Conservation (phyloP, 2,329 filamentous ascomycete genomes). For the Botrytis paeoniae region DNA sequence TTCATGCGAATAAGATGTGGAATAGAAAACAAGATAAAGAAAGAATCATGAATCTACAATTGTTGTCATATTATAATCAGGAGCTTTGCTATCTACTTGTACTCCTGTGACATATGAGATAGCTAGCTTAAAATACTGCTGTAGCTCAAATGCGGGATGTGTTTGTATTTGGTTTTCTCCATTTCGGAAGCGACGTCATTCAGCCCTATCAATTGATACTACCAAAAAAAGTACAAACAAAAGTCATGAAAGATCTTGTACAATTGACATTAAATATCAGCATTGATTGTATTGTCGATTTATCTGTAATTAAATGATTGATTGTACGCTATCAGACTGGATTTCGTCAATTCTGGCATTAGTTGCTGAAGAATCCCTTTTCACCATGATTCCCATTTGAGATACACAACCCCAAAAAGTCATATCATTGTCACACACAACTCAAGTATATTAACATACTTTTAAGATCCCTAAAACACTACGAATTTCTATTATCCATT, state of each 20-base stretch:
- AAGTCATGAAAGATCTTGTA: neutral
- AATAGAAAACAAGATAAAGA: neutral
- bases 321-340: neutral
- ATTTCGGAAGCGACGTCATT: conserved; percentile 14
- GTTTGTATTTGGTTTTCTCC: conserved; percentile 4
- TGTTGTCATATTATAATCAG: neutral
- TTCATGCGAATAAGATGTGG: neutral
- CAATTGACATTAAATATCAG: too few relatives aligned
- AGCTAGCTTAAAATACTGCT: neutral
- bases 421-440: neutral
- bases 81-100: neutral
- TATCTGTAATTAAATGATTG: too few relatives aligned
- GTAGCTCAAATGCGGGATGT: conserved; percentile 2
- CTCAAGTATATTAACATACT: neutral
- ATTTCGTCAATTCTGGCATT: neutral
- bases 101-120: neutral
- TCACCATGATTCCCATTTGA: neutral
- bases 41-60: neutral
- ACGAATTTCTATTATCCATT: conserved; percentile 16
- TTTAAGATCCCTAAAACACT: conserved; percentile 7
- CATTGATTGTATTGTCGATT: too few relatives aligned
- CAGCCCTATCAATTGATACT: conserved; percentile 7
- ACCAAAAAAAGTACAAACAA: neutral
- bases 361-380: neutral
- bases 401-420: neutral